Conservation (phyloP, 2,329 filamentous ascomycete genomes). For the Geosmithia flava region DNA sequence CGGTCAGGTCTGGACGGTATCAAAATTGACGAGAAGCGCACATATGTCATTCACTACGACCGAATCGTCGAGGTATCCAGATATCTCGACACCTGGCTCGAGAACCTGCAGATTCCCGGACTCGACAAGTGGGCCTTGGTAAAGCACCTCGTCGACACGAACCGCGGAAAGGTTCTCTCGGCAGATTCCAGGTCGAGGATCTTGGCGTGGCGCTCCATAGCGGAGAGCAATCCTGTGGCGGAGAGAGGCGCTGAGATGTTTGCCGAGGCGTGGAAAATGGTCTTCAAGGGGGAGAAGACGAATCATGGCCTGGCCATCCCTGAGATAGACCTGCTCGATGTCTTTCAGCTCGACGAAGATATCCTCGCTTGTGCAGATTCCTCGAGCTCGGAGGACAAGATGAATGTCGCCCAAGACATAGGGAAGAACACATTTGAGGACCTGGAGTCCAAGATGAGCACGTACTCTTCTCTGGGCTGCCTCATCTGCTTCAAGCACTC, state of each 20-base stretch:
- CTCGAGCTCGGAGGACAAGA: not conserved
- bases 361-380: not conserved
- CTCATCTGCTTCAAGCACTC: slow-evolving; percentile 48
- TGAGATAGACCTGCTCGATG: not conserved
- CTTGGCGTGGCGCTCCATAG: not conserved
- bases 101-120: slow-evolving; percentile 32
- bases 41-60: slow-evolving; percentile 36
- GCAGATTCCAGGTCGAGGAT: not conserved
- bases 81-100: slow-evolving; percentile 42
- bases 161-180: not conserved
- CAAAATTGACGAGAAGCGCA: slow-evolving; percentile 36
- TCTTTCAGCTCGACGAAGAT: not conserved
- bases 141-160: not conserved
- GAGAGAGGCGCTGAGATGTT: not conserved
- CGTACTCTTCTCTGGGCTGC: slow-evolving; percentile 42
- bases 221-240: not conserved
- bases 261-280: not conserved
- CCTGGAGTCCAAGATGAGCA: slow-evolving; percentile 29
- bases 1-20: slow-evolving; percentile 44
- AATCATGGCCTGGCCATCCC: slow-evolving; percentile 1
- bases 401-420: not conserved
- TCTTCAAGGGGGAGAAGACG: slow-evolving; percentile 1
- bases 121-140: slow-evolving; percentile 32
- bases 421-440: not conserved
- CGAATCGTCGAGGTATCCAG: slow-evolving; percentile 36